These are phyloP conservation scores for Ophiostoma triangulosporum DNA, from an alignment of 2,329 filamentous ascomycete species.

Conservation along the genomic window DNA sequence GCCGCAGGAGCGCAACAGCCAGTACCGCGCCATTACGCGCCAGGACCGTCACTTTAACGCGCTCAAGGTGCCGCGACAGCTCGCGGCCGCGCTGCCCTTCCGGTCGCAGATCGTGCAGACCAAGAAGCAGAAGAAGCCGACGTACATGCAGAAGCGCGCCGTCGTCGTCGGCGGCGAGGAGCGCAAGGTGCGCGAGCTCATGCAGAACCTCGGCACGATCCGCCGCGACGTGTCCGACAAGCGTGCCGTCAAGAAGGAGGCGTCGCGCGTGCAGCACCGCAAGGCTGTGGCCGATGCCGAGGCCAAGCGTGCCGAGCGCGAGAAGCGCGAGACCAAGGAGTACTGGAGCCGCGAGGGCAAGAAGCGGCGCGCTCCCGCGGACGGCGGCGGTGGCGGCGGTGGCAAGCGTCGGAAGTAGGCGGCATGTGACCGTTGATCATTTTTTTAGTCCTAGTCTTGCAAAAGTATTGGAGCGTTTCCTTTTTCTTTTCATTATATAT, in stretches of 20 bases:
- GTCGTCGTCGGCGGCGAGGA: slow-evolving; percentile 84
- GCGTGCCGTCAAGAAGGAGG: slow-evolving; percentile 73
- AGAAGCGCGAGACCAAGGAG: slow-evolving; percentile 84
- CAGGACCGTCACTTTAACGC: slow-evolving; percentile 64
- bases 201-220: slow-evolving; percentile 86
- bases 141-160: slow-evolving; percentile 90
- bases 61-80: slow-evolving; percentile 60
- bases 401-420: not conserved
- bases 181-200: slow-evolving; percentile 71
- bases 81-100: slow-evolving; percentile 78
- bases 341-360: slow-evolving; percentile 87
- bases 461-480: no score
- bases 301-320: slow-evolving; percentile 74
- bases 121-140: slow-evolving; percentile 64
- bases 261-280: slow-evolving; percentile 64
- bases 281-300: slow-evolving; percentile 70
- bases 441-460: no score
- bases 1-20: slow-evolving; percentile 69
- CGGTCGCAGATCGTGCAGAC: slow-evolving; percentile 79
- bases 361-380: slow-evolving; percentile 37
- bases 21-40: slow-evolving; percentile 61
- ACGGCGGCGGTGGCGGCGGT: slow-evolving; percentile 22
- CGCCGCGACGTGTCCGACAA: slow-evolving; percentile 84
- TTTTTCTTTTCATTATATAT: not conserved
- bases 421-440: not conserved